These are phyloP conservation scores for Pluteus cervinus DNA, from an alignment of 768 basidiomycete species.

Conservation along the genomic window DNA sequence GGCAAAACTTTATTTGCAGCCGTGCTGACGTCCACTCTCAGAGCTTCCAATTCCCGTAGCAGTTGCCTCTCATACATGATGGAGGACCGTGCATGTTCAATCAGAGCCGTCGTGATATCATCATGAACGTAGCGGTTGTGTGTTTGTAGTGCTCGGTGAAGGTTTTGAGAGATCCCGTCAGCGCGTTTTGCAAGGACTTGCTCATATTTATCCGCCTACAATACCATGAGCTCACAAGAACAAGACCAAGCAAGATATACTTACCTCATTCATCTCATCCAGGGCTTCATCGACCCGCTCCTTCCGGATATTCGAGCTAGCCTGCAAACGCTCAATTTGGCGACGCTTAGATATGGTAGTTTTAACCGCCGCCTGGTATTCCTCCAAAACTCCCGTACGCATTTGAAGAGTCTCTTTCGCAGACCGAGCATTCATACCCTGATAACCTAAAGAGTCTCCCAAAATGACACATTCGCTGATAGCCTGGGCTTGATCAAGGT, in stretches of 20 bases:
- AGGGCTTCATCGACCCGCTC: constrained; percentile 87
- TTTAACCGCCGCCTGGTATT: constrained; percentile 91
- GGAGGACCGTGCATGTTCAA: constrained; percentile 89
- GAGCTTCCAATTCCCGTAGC: constrained; percentile 80
- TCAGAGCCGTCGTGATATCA: constrained; percentile 82
- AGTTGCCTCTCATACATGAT: constrained; percentile 90
- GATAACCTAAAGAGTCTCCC: constrained; percentile 95
- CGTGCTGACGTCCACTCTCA: constrained; percentile 67
- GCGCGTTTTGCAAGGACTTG: constrained; percentile 79
- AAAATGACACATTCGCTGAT: constrained; percentile 93
- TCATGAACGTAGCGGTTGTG: constrained; percentile 87
- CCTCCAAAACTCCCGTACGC: constrained; percentile 87
- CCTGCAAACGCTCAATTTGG: constrained; percentile 84
- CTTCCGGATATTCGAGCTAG: constrained; percentile 78
- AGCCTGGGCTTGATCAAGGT: constrained; percentile 85
- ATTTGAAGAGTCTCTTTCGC: constrained; percentile 93
- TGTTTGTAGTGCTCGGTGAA: constrained; percentile 78
- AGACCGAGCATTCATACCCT: constrained; percentile 93
- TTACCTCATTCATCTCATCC: constrained; percentile 89
- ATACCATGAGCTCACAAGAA: constrained; percentile 8
- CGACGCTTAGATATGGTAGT: constrained; percentile 88
- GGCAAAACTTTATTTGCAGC: constrained; percentile 57
- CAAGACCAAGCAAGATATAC: constrained; percentile 10
- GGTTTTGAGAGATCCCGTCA: constrained; percentile 88
- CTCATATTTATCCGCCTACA: constrained; percentile 87